Percentiles rank a stretch among this genome's conserved stretches.
Evolutionary conservation across 106 monocot species (phyloP).

Genomic region (Gastrodia elata): DNA sequence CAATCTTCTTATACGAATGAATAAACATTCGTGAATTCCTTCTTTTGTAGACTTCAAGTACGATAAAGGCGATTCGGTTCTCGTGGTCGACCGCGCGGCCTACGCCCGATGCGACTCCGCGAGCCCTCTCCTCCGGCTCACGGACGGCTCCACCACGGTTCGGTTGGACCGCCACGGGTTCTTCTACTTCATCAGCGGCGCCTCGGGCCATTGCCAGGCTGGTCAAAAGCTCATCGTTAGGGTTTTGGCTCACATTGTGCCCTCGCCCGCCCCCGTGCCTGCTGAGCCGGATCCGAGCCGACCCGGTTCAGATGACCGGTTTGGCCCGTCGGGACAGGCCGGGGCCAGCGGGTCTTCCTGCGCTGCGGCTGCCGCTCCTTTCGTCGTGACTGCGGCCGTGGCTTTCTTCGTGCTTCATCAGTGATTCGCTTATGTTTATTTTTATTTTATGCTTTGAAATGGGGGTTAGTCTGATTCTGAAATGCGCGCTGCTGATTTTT

Average conservation of each 20-base stretch:
- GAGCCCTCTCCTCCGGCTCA: conserved; percentile 23
- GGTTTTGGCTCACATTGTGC: conserved; percentile 43
- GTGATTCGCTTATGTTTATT: no score
- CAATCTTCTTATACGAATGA: not conserved
- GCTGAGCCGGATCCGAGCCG: no score
- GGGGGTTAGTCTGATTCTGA: no score
- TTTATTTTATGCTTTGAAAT: no score
- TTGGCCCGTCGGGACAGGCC: not conserved
- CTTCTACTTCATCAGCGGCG: conserved; percentile 78
- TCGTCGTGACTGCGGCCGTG: no score
- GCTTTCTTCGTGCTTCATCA: no score
- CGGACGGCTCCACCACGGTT: conserved; percentile 35
- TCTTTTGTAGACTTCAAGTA: conserved; percentile 71
- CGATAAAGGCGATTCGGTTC: conserved; percentile 53
- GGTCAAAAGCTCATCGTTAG: conserved; percentile 59
- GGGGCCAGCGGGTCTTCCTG: not conserved
- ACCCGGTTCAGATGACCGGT: not conserved
- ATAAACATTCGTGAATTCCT: not conserved
- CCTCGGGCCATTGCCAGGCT: conserved; percentile 35
- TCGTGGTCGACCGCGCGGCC: conserved; percentile 35
- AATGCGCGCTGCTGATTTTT: no score
- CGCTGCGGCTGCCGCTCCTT: no score
- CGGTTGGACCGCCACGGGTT: conserved; percentile 45
- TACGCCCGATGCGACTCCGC: conserved; percentile 50
- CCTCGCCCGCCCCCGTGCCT: not conserved